Evolutionary conservation across 2,329 filamentous ascomycete genomes (phyloP).

Genomic region (Diaporthe eres): DNA sequence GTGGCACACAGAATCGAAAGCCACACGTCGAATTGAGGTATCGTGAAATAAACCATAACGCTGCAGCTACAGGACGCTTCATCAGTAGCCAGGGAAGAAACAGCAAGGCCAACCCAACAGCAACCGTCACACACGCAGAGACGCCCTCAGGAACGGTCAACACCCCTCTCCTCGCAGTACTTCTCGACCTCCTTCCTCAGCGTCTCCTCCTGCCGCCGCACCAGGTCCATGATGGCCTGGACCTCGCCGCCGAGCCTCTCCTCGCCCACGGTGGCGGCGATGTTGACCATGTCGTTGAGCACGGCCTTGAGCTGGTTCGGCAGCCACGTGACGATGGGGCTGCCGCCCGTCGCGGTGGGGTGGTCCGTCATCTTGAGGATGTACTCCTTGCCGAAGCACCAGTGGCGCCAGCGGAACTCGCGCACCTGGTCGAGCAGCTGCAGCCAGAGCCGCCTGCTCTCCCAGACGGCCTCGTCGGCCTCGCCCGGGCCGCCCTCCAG

Average conservation of each 20-base stretch:
- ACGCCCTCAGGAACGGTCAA: constrained; percentile 43
- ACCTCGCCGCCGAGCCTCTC: constrained; percentile 62
- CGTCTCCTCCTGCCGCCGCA: constrained; percentile 73
- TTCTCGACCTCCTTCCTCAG: constrained; percentile 81
- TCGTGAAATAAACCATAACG: not conserved
- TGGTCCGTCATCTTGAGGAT: constrained; percentile 84
- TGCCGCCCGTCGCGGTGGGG: constrained; percentile 84
- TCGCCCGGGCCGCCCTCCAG: constrained; percentile 44
- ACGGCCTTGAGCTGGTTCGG: constrained; percentile 86
- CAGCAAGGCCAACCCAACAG: not conserved
- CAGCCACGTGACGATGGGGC: constrained; percentile 87
- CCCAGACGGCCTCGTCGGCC: constrained; percentile 60
- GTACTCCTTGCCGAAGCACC: constrained; percentile 88
- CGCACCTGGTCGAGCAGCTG: constrained; percentile 80
- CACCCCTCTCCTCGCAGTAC: constrained; percentile 77
- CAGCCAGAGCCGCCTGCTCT: constrained; percentile 73
- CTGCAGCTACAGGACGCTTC: not conserved
- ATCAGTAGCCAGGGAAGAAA: not conserved
- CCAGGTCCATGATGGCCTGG: constrained; percentile 77
- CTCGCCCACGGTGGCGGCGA: constrained; percentile 61
- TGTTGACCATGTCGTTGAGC: constrained; percentile 76
- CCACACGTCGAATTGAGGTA: constrained; percentile 10
- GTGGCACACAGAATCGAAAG: not conserved
- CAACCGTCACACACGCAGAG: not conserved
- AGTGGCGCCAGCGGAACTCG: constrained; percentile 87